These are phyloP conservation scores for Tricladium varicosporioides DNA, from an alignment of 2,329 filamentous ascomycete genomes.

Conservation along the genomic window DNA sequence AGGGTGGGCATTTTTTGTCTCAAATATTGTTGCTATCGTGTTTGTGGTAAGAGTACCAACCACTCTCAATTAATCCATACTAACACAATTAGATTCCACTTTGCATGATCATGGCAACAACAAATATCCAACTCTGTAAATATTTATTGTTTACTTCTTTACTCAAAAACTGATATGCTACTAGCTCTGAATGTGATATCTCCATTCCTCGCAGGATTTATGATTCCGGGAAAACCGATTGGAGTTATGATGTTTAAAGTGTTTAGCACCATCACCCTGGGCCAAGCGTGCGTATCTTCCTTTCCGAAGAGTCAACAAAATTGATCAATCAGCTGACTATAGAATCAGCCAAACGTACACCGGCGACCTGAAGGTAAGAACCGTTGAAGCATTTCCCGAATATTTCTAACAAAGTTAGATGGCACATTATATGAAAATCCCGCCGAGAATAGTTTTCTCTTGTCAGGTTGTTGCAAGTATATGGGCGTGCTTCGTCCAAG, in stretches of 20 bases:
- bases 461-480: conserved; percentile 49
- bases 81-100: conserved; percentile 63
- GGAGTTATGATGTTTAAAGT: conserved; percentile 79
- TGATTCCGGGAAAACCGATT: conserved; percentile 63
- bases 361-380: conserved; percentile 23
- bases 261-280: conserved; percentile 67
- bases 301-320: neutral
- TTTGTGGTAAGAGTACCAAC: conserved; percentile 49
- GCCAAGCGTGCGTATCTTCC: conserved; percentile 44
- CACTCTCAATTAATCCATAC: too few relatives aligned
- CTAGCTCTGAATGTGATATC: conserved; percentile 68
- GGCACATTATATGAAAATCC: conserved; percentile 59
- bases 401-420: conserved; percentile 45
- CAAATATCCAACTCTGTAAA: conserved; percentile 60
- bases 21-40: conserved; percentile 49
- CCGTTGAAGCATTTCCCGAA: too few relatives aligned
- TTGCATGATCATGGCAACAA: conserved; percentile 67
- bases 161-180: too few relatives aligned
- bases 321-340: conserved; percentile 36
- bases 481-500: conserved; percentile 62
- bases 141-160: too few relatives aligned
- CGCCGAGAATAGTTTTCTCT: conserved; percentile 34
- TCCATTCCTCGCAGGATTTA: conserved; percentile 71
- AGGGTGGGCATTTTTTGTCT: conserved; percentile 35
- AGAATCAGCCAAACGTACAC: conserved; percentile 45